These are phyloP conservation scores for Vicia sativa DNA, from an alignment of 306 rosid genomes.

Conservation along the genomic window DNA sequence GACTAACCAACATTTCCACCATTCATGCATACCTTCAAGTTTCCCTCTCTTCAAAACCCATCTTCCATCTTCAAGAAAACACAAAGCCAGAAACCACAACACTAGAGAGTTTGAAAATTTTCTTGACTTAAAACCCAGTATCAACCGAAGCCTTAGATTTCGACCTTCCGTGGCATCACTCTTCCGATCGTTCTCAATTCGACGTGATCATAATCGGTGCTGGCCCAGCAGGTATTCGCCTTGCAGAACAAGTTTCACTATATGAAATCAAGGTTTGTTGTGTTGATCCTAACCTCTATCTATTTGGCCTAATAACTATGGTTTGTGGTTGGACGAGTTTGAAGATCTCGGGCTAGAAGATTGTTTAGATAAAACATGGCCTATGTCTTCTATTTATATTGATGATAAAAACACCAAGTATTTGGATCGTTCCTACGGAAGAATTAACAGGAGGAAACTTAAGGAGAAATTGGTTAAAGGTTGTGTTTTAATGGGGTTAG, in stretches of 20 bases:
- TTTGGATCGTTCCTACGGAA: slow-evolving; percentile 67
- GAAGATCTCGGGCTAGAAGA: slow-evolving; percentile 55
- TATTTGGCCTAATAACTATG: slow-evolving; percentile 32
- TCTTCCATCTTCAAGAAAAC: slow-evolving; percentile 40
- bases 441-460: slow-evolving; percentile 62
- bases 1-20: neutral
- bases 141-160: slow-evolving; percentile 45
- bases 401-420: slow-evolving; percentile 57
- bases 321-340: slow-evolving; percentile 90
- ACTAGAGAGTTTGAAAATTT: slow-evolving; percentile 56
- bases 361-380: slow-evolving; percentile 80
- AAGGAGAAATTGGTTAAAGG: slow-evolving; percentile 55
- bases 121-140: slow-evolving; percentile 55
- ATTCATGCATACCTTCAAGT: slow-evolving; percentile 14
- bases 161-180: slow-evolving; percentile 60
- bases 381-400: slow-evolving; percentile 56
- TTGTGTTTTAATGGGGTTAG: slow-evolving; percentile 66
- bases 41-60: slow-evolving; percentile 32
- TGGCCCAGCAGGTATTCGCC: slow-evolving; percentile 52
- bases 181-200: slow-evolving; percentile 43
- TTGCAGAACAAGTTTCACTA: neutral
- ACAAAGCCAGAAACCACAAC: slow-evolving; percentile 24
- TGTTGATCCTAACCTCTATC: neutral
- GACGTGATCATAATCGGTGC: slow-evolving; percentile 70
- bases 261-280: neutral